Evolutionary conservation across 441 rosid genomes (phyloP), one percentile per base, ranked within the genome.

Genomic region (Populus trichocarpa): DNA sequence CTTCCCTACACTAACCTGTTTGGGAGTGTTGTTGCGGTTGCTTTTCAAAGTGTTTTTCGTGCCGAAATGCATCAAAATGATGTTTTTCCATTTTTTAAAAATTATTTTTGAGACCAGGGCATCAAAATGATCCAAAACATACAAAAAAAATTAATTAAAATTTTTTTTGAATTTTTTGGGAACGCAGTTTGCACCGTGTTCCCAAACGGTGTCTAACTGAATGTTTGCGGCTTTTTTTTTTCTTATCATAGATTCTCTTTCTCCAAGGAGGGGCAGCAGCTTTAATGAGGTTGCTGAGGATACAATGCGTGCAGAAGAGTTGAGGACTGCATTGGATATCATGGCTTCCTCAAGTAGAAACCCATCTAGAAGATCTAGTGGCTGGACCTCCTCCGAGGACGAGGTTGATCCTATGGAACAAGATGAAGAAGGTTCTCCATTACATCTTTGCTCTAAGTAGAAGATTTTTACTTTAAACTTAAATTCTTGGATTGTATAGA

Each of bases 381-480:
- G 93, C 72, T 95, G 98, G 98, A 83, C 91, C 40, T 95, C 96
- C 72, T 90, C 92, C 33, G 97, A 92, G 57, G 97, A 96, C 38
- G 97, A 93, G 81, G 91, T 80, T 77, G 94, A 92, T 85, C 88
- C 85, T 12, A 88, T 92, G 90, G 94, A 90, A 33, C 87, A 87
- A 70, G 90, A 90, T 78, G 94, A 89, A 84, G 92, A 89, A 84
- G 93, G 91, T 92, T 79, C 50, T 78, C 25, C 8, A 4, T 30
- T 66, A 76, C 50, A 63, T 38, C 38, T 57, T 65, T 70, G 38
- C 69, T 67, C 5, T 68, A 65, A 14, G 16, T 76, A 13, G 32
- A 6, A 23, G 25, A 10, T 14, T 69, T 5, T 32, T 61, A 8
- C 59, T 78, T 25, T n/a, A 11, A 13, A 36, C 69, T 66, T 79